These are phyloP conservation scores for Papiliotrema nemorosa DNA, from an alignment of 1,284 basidiomycete species.

Conservation along the genomic window DNA sequence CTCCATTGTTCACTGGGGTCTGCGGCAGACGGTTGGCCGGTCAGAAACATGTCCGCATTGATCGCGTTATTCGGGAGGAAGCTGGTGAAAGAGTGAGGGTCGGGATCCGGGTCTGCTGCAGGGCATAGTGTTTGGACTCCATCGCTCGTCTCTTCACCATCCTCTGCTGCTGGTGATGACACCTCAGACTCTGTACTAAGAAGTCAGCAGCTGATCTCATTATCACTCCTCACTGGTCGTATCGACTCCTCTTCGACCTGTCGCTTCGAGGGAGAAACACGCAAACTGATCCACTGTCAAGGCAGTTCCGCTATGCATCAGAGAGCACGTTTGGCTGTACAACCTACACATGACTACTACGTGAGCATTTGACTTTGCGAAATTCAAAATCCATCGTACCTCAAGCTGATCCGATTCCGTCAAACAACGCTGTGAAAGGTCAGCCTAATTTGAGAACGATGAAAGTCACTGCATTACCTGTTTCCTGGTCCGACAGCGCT, in stretches of 20 bases:
- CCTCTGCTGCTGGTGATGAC: too few relatives aligned
- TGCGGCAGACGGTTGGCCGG: too few relatives aligned
- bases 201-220: not conserved
- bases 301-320: conserved; percentile 2
- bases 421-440: conserved; percentile 1
- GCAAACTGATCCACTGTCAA: conserved; percentile 1
- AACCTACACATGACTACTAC: not conserved
- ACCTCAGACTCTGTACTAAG: too few relatives aligned
- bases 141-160: not conserved
- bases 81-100: too few relatives aligned
- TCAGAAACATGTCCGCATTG: too few relatives aligned
- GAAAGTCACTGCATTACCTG: not conserved
- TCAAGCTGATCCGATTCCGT: not conserved
- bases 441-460: not conserved
- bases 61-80: too few relatives aligned
- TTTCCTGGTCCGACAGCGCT: conserved; percentile 4
- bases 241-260: conserved; percentile 9
- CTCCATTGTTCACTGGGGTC: too few relatives aligned
- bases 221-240: conserved; percentile 4
- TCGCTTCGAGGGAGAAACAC: conserved; percentile 2
- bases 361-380: not conserved
- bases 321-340: not conserved
- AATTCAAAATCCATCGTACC: not conserved
- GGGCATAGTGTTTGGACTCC: too few relatives aligned
- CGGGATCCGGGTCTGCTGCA: too few relatives aligned